Conservation (phyloP, 345 rosid species). For the Linum trigynum region DNA sequence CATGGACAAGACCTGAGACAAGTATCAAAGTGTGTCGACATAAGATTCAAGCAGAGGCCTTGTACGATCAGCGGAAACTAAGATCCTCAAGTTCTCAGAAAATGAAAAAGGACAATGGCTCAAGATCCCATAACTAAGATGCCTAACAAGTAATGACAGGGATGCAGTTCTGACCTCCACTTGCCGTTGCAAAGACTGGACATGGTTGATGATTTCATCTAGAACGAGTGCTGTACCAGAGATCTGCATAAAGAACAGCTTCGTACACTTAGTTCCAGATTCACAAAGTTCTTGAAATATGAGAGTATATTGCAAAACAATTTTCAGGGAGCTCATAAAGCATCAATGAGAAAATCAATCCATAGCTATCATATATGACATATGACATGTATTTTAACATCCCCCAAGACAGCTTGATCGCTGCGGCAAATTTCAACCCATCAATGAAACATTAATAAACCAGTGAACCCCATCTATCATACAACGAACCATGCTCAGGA, state of each 20-base stretch:
- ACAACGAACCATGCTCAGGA: neutral
- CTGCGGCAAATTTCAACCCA: neutral
- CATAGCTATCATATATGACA: no score
- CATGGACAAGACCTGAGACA: constrained; percentile 84
- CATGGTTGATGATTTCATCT: constrained; percentile 95
- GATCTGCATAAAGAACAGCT: constrained; percentile 35
- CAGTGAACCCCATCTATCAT: neutral
- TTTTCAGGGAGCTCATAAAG: no score
- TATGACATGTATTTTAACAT: neutral
- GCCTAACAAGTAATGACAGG: neutral
- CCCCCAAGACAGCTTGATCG: neutral
- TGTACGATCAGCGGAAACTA: neutral
- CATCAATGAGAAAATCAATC: no score
- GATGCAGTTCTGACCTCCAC: constrained; percentile 73
- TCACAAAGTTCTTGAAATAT: no score
- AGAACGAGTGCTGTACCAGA: constrained; percentile 90
- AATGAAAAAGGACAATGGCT: neutral
- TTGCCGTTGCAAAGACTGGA: constrained; percentile 81
- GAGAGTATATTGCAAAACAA: no score
- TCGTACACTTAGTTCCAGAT: neutral
- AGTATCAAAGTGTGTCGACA: neutral
- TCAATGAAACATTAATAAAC: no score
- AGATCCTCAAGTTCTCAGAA: neutral
- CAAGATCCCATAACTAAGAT: neutral
- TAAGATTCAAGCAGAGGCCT: neutral